phyloP scores from a whole-genome alignment of 148 eudicot species.

The Heliosperma pusillum region DNA sequence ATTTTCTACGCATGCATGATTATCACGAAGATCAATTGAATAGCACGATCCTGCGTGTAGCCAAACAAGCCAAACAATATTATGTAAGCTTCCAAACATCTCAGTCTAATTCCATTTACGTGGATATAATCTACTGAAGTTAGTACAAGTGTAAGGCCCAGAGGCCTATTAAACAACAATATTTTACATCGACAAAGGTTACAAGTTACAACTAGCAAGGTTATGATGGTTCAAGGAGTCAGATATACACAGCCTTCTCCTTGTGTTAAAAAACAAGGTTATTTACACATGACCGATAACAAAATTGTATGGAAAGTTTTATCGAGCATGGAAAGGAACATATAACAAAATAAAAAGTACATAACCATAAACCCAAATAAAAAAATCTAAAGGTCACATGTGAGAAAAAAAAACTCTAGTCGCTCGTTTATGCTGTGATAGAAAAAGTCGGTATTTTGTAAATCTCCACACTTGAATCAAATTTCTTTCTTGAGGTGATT shows the following conservation, averaged over 20 bases:
- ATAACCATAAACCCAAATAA: neutral
- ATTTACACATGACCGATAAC: neutral
- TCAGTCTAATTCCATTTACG: neutral
- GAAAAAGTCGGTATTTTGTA: too few relatives aligned
- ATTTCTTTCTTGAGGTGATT: too few relatives aligned
- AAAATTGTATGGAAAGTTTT: neutral
- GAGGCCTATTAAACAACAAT: neutral
- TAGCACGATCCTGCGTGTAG: conserved; percentile 71
- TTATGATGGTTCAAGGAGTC: too few relatives aligned
- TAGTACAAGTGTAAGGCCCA: neutral
- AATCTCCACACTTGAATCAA: too few relatives aligned
- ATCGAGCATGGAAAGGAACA: neutral
- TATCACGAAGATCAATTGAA: conserved; percentile 47
- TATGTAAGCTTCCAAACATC: neutral
- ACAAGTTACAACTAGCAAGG: neutral
- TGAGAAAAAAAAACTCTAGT: neutral
- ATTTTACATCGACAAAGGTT: neutral
- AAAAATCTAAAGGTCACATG: neutral
- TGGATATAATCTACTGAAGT: neutral
- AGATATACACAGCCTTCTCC: neutral
- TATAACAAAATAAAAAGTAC: neutral
- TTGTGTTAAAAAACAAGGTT: neutral
- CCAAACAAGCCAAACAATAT: neutral
- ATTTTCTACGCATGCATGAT: conserved; percentile 78
- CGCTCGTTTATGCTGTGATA: neutral